Conservation (phyloP, 1,284 basidiomycete species). For the Cutaneotrichosporon dermatis region DNA sequence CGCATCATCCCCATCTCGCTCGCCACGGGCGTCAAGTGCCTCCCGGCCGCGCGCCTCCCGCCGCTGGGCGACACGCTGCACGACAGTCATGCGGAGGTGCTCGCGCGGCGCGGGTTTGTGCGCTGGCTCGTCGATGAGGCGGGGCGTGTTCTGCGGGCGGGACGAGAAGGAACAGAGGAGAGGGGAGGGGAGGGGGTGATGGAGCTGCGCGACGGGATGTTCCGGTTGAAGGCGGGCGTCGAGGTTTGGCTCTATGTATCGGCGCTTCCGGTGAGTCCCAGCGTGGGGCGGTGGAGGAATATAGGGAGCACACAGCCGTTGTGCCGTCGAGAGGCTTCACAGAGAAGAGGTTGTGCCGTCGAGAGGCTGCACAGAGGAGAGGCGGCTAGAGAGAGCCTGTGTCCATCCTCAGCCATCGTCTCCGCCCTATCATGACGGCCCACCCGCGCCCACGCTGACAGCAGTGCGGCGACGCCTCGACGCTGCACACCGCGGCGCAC, state of each 20-base stretch:
- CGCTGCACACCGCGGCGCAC: conserved; percentile 62
- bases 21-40: conserved; percentile 81
- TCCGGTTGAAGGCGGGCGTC: conserved; percentile 46
- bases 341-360: too few species aligned
- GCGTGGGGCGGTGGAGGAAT: too few species aligned
- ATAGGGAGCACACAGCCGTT: too few species aligned
- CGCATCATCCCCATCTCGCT: conserved; percentile 60
- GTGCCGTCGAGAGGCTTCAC: too few species aligned
- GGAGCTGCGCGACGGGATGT: conserved; percentile 44
- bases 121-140: conserved; percentile 78
- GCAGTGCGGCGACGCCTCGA: conserved; percentile 86
- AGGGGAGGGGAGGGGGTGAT: conserved; percentile 44
- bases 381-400: too few species aligned
- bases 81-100: conserved; percentile 85
- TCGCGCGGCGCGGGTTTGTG: conserved; percentile 72
- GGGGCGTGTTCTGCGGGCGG: conserved; percentile 5
- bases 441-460: conserved; percentile 1
- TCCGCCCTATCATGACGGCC: conserved; percentile 24
- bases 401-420: too few species aligned
- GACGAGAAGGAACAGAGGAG: conserved; percentile 29
- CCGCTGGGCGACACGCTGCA: conserved; percentile 72
- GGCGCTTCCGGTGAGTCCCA: conserved; percentile 69
- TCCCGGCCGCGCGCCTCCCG: conserved; percentile 64
- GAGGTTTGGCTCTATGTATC: conserved; percentile 73
- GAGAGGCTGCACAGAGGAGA: too few species aligned